phyloP scores from a whole-genome alignment of 2,329 filamentous ascomycete genomes.

The Verticillium isaacii region DNA sequence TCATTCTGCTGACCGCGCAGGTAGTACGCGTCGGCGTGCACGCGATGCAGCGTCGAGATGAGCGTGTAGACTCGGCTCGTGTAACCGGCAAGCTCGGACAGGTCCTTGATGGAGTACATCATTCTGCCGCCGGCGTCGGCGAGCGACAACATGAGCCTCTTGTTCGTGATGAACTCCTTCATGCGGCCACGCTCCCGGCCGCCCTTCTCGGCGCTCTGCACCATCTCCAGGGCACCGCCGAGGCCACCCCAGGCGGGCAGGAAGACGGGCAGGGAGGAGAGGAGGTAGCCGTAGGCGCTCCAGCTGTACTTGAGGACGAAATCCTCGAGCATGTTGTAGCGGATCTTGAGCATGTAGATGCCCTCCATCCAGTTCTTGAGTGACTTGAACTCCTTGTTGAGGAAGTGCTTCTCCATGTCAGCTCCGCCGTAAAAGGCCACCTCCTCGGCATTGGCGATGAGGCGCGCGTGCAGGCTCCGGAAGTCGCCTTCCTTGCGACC shows the following conservation, averaged over 20 bases:
- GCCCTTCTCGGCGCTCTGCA: conserved; percentile 41
- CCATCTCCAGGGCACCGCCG: conserved; percentile 66
- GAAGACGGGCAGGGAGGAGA: conserved; percentile 91
- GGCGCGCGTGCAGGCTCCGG: conserved; percentile 78
- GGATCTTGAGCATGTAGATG: conserved; percentile 95
- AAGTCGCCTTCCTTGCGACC: conserved; percentile 95
- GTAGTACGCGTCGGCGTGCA: conserved; percentile 86
- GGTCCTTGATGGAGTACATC: conserved; percentile 99
- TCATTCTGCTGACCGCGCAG: conserved; percentile 66
- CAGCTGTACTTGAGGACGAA: conserved; percentile 98
- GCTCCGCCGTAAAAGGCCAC: conserved; percentile 96
- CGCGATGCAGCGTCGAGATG: conserved; percentile 89
- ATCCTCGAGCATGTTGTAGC: conserved; percentile 98
- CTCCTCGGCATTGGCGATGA: conserved; percentile 96
- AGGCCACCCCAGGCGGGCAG: conserved; percentile 89
- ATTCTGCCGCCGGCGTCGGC: conserved; percentile 94
- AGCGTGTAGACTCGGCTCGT: conserved; percentile 94
- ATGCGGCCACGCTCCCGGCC: conserved; percentile 79
- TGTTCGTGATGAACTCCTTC: conserved; percentile 99
- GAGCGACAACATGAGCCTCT: conserved; percentile 93
- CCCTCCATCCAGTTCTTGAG: conserved; percentile 96
- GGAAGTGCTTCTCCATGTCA: conserved; percentile 88
- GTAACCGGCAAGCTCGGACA: conserved; percentile 92
- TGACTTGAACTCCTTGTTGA: conserved; percentile 88
- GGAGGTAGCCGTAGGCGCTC: conserved; percentile 94